A percentile compares a stretch with the other conserved stretches of the same genome.
phyloP scores from a whole-genome alignment of 768 basidiomycete genomes.

The Pleurotus tuoliensis region DNA sequence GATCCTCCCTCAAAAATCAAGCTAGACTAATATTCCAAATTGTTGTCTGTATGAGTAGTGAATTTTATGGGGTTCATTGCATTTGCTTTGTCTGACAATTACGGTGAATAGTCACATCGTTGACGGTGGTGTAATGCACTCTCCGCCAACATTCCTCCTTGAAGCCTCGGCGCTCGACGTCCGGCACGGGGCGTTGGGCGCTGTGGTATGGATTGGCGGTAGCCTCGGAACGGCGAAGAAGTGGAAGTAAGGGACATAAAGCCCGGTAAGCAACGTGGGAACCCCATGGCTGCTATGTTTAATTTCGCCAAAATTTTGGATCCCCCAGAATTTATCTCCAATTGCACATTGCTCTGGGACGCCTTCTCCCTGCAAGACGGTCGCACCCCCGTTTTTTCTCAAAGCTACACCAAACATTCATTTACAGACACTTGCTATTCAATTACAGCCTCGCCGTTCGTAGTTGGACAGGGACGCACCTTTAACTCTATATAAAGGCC shows the following conservation, averaged over 20 bases:
- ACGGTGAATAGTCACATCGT: not conserved
- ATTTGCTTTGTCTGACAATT: not conserved
- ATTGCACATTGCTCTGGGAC: not conserved
- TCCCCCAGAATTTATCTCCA: slow-evolving; percentile 7
- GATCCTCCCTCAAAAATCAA: slow-evolving; percentile 43
- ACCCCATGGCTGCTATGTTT: slow-evolving; percentile 3
- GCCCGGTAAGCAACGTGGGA: slow-evolving; percentile 1
- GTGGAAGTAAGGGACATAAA: not conserved
- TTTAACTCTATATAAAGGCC: not conserved
- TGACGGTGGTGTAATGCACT: too few species aligned
- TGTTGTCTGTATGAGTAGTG: slow-evolving; percentile 6
- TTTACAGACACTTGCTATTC: not conserved
- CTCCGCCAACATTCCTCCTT: too few species aligned
- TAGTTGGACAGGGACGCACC: slow-evolving; percentile 3
- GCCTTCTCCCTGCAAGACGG: not conserved
- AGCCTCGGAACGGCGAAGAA: slow-evolving; percentile 1
- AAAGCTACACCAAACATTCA: not conserved
- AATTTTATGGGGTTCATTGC: not conserved
- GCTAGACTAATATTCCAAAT: slow-evolving; percentile 22
- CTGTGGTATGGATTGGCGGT: not conserved
- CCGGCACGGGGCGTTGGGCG: not conserved
- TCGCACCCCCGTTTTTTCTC: not conserved
- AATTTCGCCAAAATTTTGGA: not conserved
- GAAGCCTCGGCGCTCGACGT: too few species aligned
- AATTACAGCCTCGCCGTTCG: not conserved